Evolutionary conservation across 371 early-diverging fungal genomes (phyloP).

Genomic region (Mucor saturninus): DNA sequence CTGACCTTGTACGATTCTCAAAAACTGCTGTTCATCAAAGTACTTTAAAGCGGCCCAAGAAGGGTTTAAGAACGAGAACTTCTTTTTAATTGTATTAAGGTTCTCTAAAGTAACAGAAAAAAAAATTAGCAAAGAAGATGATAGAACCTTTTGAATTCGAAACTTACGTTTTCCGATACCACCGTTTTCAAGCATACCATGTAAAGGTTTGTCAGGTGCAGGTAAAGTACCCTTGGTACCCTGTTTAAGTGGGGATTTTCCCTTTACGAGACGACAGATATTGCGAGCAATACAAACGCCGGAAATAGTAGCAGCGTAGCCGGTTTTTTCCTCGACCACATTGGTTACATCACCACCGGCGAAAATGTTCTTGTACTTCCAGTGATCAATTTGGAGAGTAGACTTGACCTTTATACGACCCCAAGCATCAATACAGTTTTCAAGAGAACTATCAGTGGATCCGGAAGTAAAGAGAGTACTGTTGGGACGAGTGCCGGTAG

Average conservation of each 20-base stretch:
- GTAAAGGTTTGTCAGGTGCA: slow-evolving; percentile 45
- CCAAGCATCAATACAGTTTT: slow-evolving; percentile 39
- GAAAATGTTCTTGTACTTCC: slow-evolving; percentile 63
- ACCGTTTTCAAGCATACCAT: slow-evolving; percentile 46
- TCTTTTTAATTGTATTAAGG: slow-evolving; percentile 30
- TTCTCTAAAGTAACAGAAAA: slow-evolving; percentile 18
- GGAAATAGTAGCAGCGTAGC: slow-evolving; percentile 62
- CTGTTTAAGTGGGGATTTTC: slow-evolving; percentile 46
- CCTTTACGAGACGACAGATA: slow-evolving; percentile 55
- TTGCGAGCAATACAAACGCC: slow-evolving; percentile 60
- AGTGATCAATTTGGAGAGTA: slow-evolving; percentile 67
- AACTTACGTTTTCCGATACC: slow-evolving; percentile 55
- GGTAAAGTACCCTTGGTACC: slow-evolving; percentile 48
- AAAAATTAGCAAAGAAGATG: background rate
- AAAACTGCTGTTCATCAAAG: slow-evolving; percentile 44
- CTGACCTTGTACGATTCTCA: slow-evolving; percentile 39
- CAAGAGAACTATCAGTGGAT: slow-evolving; percentile 28
- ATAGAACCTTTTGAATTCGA: background rate
- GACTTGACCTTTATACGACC: slow-evolving; percentile 62
- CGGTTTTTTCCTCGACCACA: slow-evolving; percentile 67
- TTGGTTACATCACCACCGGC: slow-evolving; percentile 74
- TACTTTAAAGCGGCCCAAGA: slow-evolving; percentile 47
- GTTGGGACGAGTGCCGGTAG: slow-evolving; percentile 51
- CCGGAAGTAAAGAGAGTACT: slow-evolving; percentile 32
- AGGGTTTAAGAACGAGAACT: slow-evolving; percentile 40